Conservation (phyloP, 345 rosid genomes). For the Dimocarpus longan region DNA sequence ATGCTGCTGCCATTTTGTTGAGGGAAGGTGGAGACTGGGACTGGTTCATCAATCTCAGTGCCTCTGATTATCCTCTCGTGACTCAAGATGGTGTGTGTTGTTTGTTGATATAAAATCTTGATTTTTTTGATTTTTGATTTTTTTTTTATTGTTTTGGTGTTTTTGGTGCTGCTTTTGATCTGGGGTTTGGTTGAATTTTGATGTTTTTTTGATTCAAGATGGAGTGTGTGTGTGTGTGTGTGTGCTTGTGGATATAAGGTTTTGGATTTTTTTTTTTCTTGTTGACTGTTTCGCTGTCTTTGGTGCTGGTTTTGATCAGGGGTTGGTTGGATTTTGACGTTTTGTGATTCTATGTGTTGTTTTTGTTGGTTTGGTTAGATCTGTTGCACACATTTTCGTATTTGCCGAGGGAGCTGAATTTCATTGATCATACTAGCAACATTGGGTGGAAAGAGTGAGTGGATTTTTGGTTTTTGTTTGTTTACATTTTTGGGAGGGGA, state of each 20-base stretch:
- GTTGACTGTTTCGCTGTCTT: background rate
- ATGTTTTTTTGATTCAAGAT: too few species aligned
- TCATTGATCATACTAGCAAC: constrained; percentile 97
- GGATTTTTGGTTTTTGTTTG: constrained; percentile 4
- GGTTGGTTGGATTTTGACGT: constrained; percentile 7
- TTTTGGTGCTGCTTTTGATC: background rate
- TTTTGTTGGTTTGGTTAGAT: constrained; percentile 48
- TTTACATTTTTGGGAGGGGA: background rate
- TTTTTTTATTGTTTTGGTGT: background rate
- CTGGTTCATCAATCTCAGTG: constrained; percentile 96
- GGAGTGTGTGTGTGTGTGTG: too few species aligned
- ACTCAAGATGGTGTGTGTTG: constrained; percentile 80
- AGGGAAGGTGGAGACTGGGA: constrained; percentile 89
- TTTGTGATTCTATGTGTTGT: background rate
- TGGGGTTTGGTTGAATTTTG: background rate
- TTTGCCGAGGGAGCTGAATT: constrained; percentile 91
- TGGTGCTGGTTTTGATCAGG: background rate
- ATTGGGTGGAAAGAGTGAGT: constrained; percentile 99
- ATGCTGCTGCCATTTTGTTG: constrained; percentile 93
- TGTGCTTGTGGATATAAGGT: too few species aligned
- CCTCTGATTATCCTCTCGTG: constrained; percentile 95
- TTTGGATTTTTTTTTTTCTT: too few species aligned
- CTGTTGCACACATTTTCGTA: constrained; percentile 89
- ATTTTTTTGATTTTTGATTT: background rate
- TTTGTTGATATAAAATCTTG: background rate